Base-by-base conservation (phyloP, 2,329 filamentous ascomycete genomes). In the Trichoderma citrinoviride region DNA sequence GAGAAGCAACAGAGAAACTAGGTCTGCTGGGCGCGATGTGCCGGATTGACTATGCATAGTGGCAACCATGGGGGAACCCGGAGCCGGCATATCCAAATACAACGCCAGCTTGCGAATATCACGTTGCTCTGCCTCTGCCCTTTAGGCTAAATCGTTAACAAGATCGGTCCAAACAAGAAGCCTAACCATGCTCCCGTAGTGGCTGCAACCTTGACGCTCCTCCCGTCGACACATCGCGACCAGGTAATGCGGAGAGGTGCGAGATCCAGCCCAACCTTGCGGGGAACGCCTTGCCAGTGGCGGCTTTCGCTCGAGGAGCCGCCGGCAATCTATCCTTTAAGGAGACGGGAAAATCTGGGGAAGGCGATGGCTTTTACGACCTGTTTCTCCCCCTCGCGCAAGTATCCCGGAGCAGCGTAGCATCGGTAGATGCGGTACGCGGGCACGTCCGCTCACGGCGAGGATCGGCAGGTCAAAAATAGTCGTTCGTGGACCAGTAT, bases 281-380 rank as follows among this genome's bases (percentile, higher is more conserved):
- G 58, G 58, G 57, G 58, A 41, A 61, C 25, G 58, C 47, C 47
- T 29, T 52, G 44, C 2, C 55, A 21, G 17, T 23, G 25, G 46
- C 21, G 25, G 46, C 21, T 41, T 25, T 52, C 47, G 29, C 43
- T 33, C 47, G 53, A 53, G 44, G 57, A 61, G 47, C 58, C 58
- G 47, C 37, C 47, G 58, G 44, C 15, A 53, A 61, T 61, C 58
- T 43, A 61, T 12, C 25, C 58, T 52, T 44, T 44, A 41, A 37
- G 37, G 37, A 52, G 58, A 61, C 46, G 58, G 46, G 58, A 53
- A 61, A 61, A 53, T 53, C 33, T 61, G 58, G 58, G 58, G 58
- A 61, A 53, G 14, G 46, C 57, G 46, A 41, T 61, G 37, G 33
- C 19, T 21, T 37, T 37, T 29, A 61, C n/a, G 57, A 61, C 54